phyloP scores from a whole-genome alignment of 2,329 filamentous ascomycete genomes.

The Colletotrichum sp. region DNA sequence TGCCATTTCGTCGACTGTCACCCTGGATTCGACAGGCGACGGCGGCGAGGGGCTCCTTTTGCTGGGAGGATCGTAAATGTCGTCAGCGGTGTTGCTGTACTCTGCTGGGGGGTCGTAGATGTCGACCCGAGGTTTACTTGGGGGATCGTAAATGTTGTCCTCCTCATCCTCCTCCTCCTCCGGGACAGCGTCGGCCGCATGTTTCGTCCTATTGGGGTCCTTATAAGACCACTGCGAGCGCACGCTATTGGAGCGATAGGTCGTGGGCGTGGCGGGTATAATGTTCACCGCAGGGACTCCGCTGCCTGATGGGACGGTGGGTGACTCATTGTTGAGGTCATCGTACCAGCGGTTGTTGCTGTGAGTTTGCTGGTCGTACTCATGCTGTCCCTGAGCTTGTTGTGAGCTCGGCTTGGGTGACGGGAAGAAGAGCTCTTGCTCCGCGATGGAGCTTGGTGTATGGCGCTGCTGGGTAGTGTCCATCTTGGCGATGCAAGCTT shows the following conservation, averaged over 20 bases:
- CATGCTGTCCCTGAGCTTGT: background rate
- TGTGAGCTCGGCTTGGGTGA: background rate
- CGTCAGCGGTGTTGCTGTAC: background rate
- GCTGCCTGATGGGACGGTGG: slow-evolving; percentile 1
- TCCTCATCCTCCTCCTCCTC: slow-evolving; percentile 15
- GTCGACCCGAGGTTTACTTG: background rate
- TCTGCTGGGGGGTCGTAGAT: background rate
- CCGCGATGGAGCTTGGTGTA: slow-evolving; percentile 14
- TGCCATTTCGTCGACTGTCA: background rate
- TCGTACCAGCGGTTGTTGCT: background rate
- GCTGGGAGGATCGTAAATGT: slow-evolving; percentile 8
- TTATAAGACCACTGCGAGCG: slow-evolving; percentile 11
- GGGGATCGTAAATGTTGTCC: slow-evolving; percentile 11
- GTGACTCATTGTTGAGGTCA: slow-evolving; percentile 10
- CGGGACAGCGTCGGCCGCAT: background rate
- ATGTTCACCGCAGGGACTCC: slow-evolving; percentile 18
- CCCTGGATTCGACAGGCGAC: background rate
- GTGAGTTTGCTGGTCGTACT: slow-evolving; percentile 1
- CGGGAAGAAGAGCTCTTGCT: slow-evolving; percentile 11
- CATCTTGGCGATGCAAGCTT: background rate
- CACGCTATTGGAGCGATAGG: slow-evolving; percentile 16
- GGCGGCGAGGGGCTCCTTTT: background rate
- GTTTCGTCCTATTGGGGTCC: slow-evolving; percentile 1
- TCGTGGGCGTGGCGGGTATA: slow-evolving; percentile 17
- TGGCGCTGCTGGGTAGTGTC: slow-evolving; percentile 12